Percentiles rank a stretch among this genome's conserved stretches.
Conservation (phyloP, 2,329 filamentous ascomycete genomes). For the Allantophomopsis cytisporea region DNA sequence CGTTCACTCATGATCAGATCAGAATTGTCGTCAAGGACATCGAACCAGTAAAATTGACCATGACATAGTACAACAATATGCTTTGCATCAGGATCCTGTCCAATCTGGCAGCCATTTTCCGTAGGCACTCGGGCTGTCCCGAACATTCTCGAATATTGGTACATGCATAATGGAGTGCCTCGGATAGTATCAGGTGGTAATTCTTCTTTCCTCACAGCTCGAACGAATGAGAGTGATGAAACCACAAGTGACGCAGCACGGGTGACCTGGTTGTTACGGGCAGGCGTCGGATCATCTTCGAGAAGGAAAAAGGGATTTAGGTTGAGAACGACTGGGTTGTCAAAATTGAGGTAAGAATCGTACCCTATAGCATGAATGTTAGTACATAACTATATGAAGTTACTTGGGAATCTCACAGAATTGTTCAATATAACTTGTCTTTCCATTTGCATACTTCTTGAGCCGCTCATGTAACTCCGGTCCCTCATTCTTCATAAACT, state of each 20-base stretch:
- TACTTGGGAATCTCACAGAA: constrained; percentile 60
- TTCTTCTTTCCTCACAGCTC: constrained; percentile 86
- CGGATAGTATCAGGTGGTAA: constrained; percentile 77
- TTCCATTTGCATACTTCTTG: constrained; percentile 78
- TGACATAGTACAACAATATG: constrained; percentile 89
- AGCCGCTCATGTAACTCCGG: constrained; percentile 77
- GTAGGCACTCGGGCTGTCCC: constrained; percentile 91
- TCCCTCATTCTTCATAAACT: constrained; percentile 73
- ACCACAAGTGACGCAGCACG: constrained; percentile 83
- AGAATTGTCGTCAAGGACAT: constrained; percentile 86
- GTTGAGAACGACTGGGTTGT: constrained; percentile 94
- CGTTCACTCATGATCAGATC: constrained; percentile 96
- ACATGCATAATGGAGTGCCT: constrained; percentile 87
- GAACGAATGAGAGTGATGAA: constrained; percentile 82
- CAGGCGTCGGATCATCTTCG: constrained; percentile 93
- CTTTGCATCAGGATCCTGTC: constrained; percentile 84
- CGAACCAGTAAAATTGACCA: constrained; percentile 98
- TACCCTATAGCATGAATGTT: constrained; percentile 52
- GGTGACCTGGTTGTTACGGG: constrained; percentile 91
- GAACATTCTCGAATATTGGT: constrained; percentile 91
- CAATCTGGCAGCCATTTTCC: constrained; percentile 88
- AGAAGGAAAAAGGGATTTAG: constrained; percentile 95
- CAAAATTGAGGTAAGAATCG: constrained; percentile 95
- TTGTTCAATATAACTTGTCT: constrained; percentile 95
- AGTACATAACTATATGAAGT: constrained; percentile 1